Base-by-base conservation (phyloP, 73 alveolate genomes). In the Paramecium pentaurelia region DNA sequence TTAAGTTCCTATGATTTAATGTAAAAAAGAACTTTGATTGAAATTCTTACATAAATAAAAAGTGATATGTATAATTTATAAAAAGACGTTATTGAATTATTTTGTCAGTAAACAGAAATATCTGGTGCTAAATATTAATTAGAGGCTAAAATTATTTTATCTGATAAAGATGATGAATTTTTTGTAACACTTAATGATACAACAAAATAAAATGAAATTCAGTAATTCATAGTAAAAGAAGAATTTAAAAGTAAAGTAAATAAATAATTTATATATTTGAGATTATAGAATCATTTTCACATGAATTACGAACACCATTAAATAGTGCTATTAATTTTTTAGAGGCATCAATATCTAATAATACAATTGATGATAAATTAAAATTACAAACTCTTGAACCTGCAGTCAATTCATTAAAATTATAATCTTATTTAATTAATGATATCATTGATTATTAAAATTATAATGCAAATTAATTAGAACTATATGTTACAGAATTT, bases 231-330 rank as follows among this genome's bases (percentile, higher is more conserved):
- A 3, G 47, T 38, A 8, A 45, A 80, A 22, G 91, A 80, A 14
- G 88, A 75, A 25, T 75, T 75, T 75, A 75, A 75, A 18, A 38
- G 68, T 40, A 36, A 75, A 75, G 88, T 75, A 75, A 5, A 11
- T 75, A 75, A 5, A 11, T 36, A 12, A 30, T 75, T n/a, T 54
- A 36, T 12, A 34, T 30, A 42, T 16, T 36, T 38, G 18, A 75
- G 88, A 80, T 80, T 0, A 47, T 80, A 44, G 77, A 80, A 80
- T 45, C 77, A 42, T 80, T 80, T 47, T 80, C 91, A 11, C 91
- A 80, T 80, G 91, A 80, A 49, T 14, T 80, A 44, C 6, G 91
- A 80, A 80, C 91, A 1, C 91, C 91, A 20, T 42, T 80, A 14
- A 80, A 80, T 22, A 80, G 91, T 80, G 91, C 91, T 8, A 80